These are phyloP conservation scores for Fusarium oligoseptatum DNA, from an alignment of 2,329 filamentous ascomycete species.

Conservation along the genomic window DNA sequence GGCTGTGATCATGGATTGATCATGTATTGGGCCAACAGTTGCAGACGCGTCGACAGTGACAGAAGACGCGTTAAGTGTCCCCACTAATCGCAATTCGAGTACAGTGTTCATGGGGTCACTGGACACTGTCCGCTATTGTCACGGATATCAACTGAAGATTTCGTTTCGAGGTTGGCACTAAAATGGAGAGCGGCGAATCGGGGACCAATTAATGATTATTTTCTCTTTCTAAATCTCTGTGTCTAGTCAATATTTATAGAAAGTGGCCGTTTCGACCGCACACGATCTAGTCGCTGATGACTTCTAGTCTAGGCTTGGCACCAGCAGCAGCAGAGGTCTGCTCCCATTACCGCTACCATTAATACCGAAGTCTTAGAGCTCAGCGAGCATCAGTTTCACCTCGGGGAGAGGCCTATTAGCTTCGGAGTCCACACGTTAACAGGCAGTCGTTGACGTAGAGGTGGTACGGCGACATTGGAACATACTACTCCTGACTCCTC, in stretches of 20 bases:
- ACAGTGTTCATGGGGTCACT: slow-evolving; percentile 8
- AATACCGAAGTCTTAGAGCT: slow-evolving; percentile 38
- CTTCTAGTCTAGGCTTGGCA: slow-evolving; percentile 5
- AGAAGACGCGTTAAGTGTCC: slow-evolving; percentile 40
- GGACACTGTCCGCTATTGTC: not conserved
- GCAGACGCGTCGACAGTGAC: slow-evolving; percentile 29
- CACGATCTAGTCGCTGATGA: not conserved
- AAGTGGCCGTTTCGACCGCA: not conserved
- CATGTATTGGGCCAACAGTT: not conserved
- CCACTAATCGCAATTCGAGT: slow-evolving; percentile 1
- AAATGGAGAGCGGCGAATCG: not conserved
- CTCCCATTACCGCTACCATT: slow-evolving; percentile 44
- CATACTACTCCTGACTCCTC: slow-evolving; percentile 37
- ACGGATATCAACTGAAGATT: not conserved
- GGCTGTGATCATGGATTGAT: not conserved
- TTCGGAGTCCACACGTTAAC: slow-evolving; percentile 5
- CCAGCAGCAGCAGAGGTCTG: not conserved
- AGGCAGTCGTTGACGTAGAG: slow-evolving; percentile 8
- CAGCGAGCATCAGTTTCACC: slow-evolving; percentile 30
- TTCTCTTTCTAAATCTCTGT: not conserved
- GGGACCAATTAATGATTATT: not conserved
- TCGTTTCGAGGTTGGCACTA: not conserved
- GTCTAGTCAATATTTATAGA: not conserved
- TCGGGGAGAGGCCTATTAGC: slow-evolving; percentile 44
- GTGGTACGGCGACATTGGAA: slow-evolving; percentile 5